These are phyloP conservation scores for Symbiodinium natans DNA, from an alignment of 73 alveolate species.

Conservation along the genomic window DNA sequence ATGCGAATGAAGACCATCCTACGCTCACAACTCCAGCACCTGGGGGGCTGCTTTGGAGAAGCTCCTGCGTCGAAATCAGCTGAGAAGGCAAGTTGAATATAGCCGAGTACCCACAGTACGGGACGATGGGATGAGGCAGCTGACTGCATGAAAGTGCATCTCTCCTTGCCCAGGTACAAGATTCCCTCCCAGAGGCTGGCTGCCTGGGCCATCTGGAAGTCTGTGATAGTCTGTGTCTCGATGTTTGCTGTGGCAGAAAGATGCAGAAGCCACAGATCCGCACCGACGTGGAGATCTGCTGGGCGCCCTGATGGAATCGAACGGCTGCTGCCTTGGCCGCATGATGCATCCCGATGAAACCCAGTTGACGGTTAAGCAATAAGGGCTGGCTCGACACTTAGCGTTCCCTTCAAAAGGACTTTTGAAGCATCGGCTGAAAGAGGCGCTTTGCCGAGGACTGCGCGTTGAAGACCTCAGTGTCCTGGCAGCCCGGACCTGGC, in stretches of 20 bases:
- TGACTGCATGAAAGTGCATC: too few species aligned
- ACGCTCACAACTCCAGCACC: not conserved
- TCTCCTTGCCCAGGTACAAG: constrained; percentile 7
- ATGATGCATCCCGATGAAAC: not conserved
- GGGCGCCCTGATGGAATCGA: constrained; percentile 32
- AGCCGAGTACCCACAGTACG: too few species aligned
- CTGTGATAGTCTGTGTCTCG: not conserved
- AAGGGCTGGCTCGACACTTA: not conserved
- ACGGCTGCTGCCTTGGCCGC: constrained; percentile 4
- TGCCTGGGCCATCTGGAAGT: not conserved
- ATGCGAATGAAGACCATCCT: too few species aligned
- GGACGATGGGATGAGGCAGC: too few species aligned
- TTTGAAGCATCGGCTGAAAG: not conserved
- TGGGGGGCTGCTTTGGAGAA: not conserved
- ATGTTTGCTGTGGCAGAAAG: too few species aligned
- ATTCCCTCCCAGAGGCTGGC: constrained; percentile 10
- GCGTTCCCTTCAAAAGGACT: not conserved
- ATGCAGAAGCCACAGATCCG: not conserved
- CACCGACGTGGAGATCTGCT: constrained; percentile 79
- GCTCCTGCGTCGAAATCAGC: not conserved
- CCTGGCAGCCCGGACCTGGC: constrained; percentile 89
- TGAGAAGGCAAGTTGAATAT: too few species aligned
- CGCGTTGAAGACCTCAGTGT: constrained; percentile 44
- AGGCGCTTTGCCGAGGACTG: too few species aligned
- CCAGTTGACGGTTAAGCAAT: not conserved